These are phyloP conservation scores for Epithele typhae DNA, from an alignment of 768 basidiomycete genomes.

Conservation along the genomic window DNA sequence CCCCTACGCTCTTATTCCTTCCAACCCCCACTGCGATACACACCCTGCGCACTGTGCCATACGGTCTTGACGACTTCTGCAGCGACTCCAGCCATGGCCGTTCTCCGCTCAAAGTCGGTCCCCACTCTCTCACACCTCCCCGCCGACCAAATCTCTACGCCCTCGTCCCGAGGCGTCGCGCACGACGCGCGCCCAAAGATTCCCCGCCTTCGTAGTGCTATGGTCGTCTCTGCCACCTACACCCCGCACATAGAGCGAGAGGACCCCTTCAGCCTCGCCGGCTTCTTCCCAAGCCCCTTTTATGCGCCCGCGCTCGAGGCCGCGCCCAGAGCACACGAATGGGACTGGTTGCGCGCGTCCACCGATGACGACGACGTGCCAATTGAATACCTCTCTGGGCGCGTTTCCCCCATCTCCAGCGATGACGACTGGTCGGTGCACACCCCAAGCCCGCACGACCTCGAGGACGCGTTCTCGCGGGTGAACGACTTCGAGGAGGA, in stretches of 20 bases:
- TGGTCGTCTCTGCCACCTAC: slow-evolving; percentile 13
- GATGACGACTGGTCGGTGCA: slow-evolving; percentile 18
- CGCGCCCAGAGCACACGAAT: slow-evolving; percentile 21
- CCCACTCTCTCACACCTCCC: slow-evolving; percentile 16
- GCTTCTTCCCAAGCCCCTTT: slow-evolving; percentile 42
- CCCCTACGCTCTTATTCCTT: too few relatives aligned
- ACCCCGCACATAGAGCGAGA: slow-evolving; percentile 27
- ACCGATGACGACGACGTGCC: slow-evolving; percentile 19
- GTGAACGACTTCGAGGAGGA: too few relatives aligned
- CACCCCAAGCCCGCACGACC: slow-evolving; percentile 23
- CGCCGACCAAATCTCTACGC: slow-evolving; percentile 1
- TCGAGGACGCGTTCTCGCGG: slow-evolving; percentile 32
- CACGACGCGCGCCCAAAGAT: slow-evolving; percentile 20
- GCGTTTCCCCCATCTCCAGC: slow-evolving; percentile 17
- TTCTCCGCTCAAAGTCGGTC: slow-evolving; percentile 29
- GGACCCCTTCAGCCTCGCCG: slow-evolving; percentile 46
- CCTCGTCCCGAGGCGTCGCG: slow-evolving; percentile 2
- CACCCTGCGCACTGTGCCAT: too few relatives aligned
- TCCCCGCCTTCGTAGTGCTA: slow-evolving; percentile 17
- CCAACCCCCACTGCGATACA: too few relatives aligned
- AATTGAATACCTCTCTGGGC: slow-evolving; percentile 14
- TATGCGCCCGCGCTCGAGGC: slow-evolving; percentile 7
- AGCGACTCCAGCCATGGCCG: slow-evolving; percentile 27
- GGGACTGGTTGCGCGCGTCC: slow-evolving; percentile 38
- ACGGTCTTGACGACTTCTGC: too few relatives aligned